Base-by-base conservation (phyloP, 352 stramenopile genomes). In the Phytopythium montanum region DNA sequence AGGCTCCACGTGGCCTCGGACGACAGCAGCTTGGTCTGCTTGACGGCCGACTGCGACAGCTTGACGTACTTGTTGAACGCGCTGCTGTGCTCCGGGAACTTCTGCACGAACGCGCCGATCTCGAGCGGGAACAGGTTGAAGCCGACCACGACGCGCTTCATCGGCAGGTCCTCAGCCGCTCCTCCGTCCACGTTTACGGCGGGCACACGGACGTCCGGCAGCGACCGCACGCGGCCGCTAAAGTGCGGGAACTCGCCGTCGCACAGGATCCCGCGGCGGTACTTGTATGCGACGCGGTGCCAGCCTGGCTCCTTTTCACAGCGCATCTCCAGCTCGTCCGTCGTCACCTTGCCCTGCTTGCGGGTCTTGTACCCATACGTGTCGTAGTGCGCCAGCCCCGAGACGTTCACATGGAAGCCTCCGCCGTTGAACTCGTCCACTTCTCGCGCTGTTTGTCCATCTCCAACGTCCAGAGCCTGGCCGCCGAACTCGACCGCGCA, bases 1-100 rank as follows among this genome's bases (percentile, higher is more conserved):
- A 91, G 56, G 55, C 70, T 88, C 80, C 75, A 87, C 26, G 54
- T 66, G 44, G 42, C 59, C 16, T 36, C 36, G 16, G 53, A 60
- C 14, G 64, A 74, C 34, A 71, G 49, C 50, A 67, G 54, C 55
- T 66, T 65, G 12, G 68, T 79, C 44, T 79, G 65, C 66, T 79
- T 84, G 33, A 76, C 71, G 5, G 72, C 76, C 5, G 75, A 73
- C 42, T 91, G 81, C 26, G 79, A 83, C 14, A 91, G 69, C 61
- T 86, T 88, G 42, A 92, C 75, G 66, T 92, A 85, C 56, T 72
- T 75, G 54, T 89, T 89, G 66, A 92, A 89, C 41, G 79, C 75
- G 10, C 67, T 62, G 57, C 77, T 88, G 55, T 88, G 77, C 65
- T 92, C 81, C 1, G 77, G 79, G 61, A 81, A 92, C 48, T 68